Evolutionary conservation across 257 asterid species (phyloP), one percentile per base, ranked within the genome.

Genomic region (Nicotiana attenuata): DNA sequence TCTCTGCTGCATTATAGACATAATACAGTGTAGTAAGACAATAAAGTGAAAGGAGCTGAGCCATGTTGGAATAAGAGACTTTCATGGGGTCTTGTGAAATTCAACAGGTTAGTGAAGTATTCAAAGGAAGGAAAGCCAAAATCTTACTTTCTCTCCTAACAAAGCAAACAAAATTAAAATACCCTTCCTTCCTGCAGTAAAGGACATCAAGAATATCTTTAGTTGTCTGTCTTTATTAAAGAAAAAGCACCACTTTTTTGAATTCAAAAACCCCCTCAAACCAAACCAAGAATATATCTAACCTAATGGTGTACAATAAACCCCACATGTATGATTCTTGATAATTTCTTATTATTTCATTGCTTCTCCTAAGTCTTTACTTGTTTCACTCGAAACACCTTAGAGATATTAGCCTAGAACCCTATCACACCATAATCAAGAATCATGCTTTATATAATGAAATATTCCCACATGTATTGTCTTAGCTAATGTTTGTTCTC

Each of bases 161-260:
- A 80, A 87, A 87, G 89, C 88, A 87, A 80, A 78, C 69, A 73
- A 73, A 73, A 73, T 24, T 64, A 38, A 60, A 68, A 80, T 26
- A 65, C 64, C 52, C 66, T 77, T 17, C 56, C 80, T 80, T 71
- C 80, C 24, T 57, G 80, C 87, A 65, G 81, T 68, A 83, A 83
- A 85, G 87, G 80, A 85, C 96, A 88, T 68, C 84, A 81, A 83
- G 91, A 90, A 91, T 87, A 86, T 88, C 92, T 90, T 85, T 90
- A 85, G 77, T 81, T 87, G 81, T 86, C 88, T 85, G 86, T 82
- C 95, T 92, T 92, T 92, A 90, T 83, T 90, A 91, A 92, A 91
- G 91, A 85, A 83, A 83, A 86, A 77, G 84, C 81, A 78, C 68
- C 77, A 81, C 82, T 83, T 82, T 90, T 91, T 92, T 77, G 67